Base-by-base conservation (phyloP, 2,329 filamentous ascomycete genomes). In the Exophiala lecanii-corni region DNA sequence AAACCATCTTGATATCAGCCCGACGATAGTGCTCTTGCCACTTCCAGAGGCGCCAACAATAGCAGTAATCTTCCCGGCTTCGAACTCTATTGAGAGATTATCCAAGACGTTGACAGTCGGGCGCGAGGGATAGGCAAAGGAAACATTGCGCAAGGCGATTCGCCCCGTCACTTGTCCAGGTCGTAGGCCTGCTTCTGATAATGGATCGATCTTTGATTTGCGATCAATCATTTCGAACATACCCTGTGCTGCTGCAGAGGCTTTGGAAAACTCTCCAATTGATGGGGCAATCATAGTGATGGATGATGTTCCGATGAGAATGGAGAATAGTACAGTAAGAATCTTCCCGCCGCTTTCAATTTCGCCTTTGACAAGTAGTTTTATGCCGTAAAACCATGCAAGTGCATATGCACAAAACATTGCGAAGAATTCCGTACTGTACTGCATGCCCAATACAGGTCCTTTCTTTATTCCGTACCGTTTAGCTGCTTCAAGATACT, bases 141-240 rank as follows among this genome's bases (percentile, higher is more conserved):
- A 75, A 9, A 89, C 75, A 30, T 78, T 69, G 9, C 76, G 39
- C 17, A 89, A 76, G 3, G 73, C 62, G 35, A 86, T 81, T 36
- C 81, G 72, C 12, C 55, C 55, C 30, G 47, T 67, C 56, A 21
- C 40, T n/a, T 5, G 13, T n/a, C 13, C 12, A 2, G 60, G 74
- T 54, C 75, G 88, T 47, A 78, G 71, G n/a, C 91, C 91, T 7
- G 74, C 71, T 1, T 81, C 74, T 2, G 76, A 77, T 4, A 79
- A 78, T 0, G 89, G 81, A 58, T 97, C 86, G 37, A 97, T 73
- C 1, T 89, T 87, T 0, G 91, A 95, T 4, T 71, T 58, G 37
- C 91, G 84, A 62, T 96, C 89, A 53, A 97, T 96, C 2, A 89
- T 95, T 1, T 89, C 86, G 41, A 88, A 76, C 62, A 89, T 87